Conservation (phyloP, 225 moss, liverwort and hornwort species). For the Polytrichum formosum region DNA sequence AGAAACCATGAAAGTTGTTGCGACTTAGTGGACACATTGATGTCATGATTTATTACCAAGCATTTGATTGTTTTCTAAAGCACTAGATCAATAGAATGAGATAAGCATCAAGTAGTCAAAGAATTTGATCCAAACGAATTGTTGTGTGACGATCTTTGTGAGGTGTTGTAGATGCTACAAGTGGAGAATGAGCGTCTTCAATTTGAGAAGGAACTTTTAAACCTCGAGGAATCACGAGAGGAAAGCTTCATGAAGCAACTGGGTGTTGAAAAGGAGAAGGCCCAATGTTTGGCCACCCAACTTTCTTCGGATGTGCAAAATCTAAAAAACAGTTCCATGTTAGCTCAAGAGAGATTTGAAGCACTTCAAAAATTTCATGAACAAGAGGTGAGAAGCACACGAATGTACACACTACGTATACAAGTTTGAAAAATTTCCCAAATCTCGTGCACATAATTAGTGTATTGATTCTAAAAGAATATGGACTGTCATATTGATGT, state of each 20-base stretch:
- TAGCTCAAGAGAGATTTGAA: slow-evolving; percentile 2
- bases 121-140: too few relatives aligned
- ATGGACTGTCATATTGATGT: neutral
- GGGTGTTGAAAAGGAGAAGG: neutral
- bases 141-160: neutral
- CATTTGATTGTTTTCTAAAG: too few relatives aligned
- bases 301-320: slow-evolving; percentile 3
- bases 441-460: neutral
- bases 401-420: too few relatives aligned
- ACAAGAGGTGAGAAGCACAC: slow-evolving; percentile 3
- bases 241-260: neutral
- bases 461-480: neutral
- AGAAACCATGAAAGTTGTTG: too few relatives aligned
- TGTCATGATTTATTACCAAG: too few relatives aligned
- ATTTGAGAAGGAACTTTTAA: slow-evolving; percentile 26
- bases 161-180: slow-evolving; percentile 17
- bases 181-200: slow-evolving; percentile 38
- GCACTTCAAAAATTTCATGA: neutral
- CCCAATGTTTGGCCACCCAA: slow-evolving; percentile 6
- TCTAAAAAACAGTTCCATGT: neutral
- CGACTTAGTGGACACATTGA: too few relatives aligned
- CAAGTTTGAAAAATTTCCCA: neutral
- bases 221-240: slow-evolving; percentile 3
- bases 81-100: too few relatives aligned
- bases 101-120: too few relatives aligned